phyloP scores from a whole-genome alignment of 331 rosid species.

The Quercus tomentella region DNA sequence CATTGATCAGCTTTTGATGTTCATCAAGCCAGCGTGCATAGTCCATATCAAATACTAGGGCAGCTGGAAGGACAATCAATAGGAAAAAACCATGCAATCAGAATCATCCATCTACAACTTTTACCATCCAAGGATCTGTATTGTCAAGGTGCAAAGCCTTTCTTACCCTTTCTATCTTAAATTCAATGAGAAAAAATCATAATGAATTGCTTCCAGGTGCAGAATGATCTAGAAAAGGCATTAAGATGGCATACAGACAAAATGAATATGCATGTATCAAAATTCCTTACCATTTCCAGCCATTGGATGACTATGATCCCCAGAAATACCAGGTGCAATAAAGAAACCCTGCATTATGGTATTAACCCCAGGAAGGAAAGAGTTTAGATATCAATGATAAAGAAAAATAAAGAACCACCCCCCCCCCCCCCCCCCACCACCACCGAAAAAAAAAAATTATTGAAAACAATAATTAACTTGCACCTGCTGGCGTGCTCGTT shows the following conservation, averaged over 20 bases:
- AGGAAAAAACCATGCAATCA: not conserved
- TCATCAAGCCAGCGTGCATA: slow-evolving; percentile 78
- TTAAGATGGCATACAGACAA: not conserved
- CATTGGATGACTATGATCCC: slow-evolving; percentile 46
- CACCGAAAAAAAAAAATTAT: not conserved
- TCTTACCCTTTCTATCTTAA: not conserved
- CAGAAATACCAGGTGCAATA: slow-evolving; percentile 41
- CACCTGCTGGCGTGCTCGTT: slow-evolving; percentile 74
- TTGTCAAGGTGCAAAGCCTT: not conserved
- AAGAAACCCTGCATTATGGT: slow-evolving; percentile 43
- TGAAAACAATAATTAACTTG: not conserved
- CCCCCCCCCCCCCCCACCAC: not conserved
- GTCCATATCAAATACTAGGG: slow-evolving; percentile 58
- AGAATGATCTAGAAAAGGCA: not conserved
- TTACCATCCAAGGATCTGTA: too few relatives aligned
- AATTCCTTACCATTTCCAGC: slow-evolving; percentile 55
- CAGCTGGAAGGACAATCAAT: slow-evolving; percentile 32
- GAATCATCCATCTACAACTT: not conserved
- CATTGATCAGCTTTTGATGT: slow-evolving; percentile 53
- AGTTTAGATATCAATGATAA: not conserved
- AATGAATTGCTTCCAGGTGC: not conserved
- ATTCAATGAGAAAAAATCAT: not conserved
- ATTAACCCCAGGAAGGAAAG: slow-evolving; percentile 2
- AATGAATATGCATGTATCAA: not conserved
- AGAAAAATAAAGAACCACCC: not conserved